These are phyloP conservation scores for Pythium monospermum DNA, from an alignment of 352 stramenopile species.

Conservation along the genomic window DNA sequence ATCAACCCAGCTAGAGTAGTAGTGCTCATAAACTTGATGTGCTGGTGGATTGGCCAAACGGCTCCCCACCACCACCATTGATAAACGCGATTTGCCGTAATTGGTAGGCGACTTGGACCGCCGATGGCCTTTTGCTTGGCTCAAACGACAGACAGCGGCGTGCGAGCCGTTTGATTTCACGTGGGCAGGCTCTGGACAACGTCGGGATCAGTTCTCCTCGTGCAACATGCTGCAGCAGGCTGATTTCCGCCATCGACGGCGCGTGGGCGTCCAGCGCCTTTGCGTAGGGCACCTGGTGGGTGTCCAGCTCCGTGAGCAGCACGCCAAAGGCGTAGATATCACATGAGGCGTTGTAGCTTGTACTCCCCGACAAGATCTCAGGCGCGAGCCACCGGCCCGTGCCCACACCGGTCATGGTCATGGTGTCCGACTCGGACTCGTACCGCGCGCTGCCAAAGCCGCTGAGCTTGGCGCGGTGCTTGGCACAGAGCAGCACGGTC, in stretches of 20 bases:
- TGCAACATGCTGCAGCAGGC: conserved; percentile 50
- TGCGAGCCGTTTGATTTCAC: conserved; percentile 32
- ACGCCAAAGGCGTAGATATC: conserved; percentile 49
- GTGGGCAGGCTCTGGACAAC: conserved; percentile 36
- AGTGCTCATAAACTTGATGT: too few relatives aligned
- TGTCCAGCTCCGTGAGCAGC: conserved; percentile 51
- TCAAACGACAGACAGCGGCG: conserved; percentile 37
- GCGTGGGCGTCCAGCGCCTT: conserved; percentile 12
- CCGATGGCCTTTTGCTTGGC: conserved; percentile 31
- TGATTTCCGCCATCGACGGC: conserved; percentile 34
- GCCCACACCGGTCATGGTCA: conserved; percentile 41
- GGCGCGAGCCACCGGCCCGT: conserved; percentile 48
- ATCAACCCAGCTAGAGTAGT: too few relatives aligned
- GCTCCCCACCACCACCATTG: too few relatives aligned
- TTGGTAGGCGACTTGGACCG: conserved; percentile 42
- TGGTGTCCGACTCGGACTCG: conserved; percentile 26
- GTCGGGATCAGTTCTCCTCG: conserved; percentile 34
- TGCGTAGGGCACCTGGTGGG: conserved; percentile 40
- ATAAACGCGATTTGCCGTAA: conserved; percentile 28
- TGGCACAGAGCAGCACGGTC: conserved; percentile 37
- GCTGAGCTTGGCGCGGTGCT: conserved; percentile 32
- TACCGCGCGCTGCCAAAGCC: conserved; percentile 40
- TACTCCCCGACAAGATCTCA: conserved; percentile 38
- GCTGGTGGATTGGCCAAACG: too few relatives aligned
- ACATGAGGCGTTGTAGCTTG: conserved; percentile 38